These are phyloP conservation scores for Pisolithus tinctorius DNA, from an alignment of 768 basidiomycete species.

Conservation along the genomic window DNA sequence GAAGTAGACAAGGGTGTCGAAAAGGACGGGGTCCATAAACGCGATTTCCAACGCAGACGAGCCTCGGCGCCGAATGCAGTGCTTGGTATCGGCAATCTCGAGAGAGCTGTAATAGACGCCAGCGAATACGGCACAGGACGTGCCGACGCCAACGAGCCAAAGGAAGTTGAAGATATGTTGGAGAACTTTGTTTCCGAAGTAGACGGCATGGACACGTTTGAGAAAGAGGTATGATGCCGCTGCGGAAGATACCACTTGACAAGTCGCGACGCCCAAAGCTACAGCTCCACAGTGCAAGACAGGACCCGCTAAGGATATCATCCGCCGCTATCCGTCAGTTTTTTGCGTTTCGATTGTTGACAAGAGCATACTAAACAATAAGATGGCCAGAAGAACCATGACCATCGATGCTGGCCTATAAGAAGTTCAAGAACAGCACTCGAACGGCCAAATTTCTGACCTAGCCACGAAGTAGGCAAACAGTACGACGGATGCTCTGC, in stretches of 20 bases:
- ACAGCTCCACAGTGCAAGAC: slow-evolving; percentile 3
- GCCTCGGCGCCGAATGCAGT: slow-evolving; percentile 17
- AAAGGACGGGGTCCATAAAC: slow-evolving; percentile 14
- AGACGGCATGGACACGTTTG: slow-evolving; percentile 27
- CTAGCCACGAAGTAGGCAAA: slow-evolving; percentile 1
- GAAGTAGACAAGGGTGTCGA: slow-evolving; percentile 27
- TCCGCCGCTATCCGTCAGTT: neutral
- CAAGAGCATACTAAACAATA: neutral
- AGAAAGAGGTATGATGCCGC: slow-evolving; percentile 26
- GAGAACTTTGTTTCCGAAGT: slow-evolving; percentile 10
- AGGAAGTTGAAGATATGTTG: slow-evolving; percentile 15
- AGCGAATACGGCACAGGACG: slow-evolving; percentile 17
- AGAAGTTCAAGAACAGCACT: neutral
- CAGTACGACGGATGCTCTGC: neutral
- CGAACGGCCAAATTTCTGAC: neutral
- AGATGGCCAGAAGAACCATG: neutral
- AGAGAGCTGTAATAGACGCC: slow-evolving; percentile 11
- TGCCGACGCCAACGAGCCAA: slow-evolving; percentile 23
- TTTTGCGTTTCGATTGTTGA: neutral
- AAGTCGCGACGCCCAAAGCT: neutral
- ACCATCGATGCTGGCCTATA: neutral
- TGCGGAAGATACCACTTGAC: slow-evolving; percentile 3
- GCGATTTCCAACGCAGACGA: slow-evolving; percentile 12
- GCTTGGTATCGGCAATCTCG: slow-evolving; percentile 20
- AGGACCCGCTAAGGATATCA: neutral